Percentiles rank a stretch among this genome's conserved stretches.
Conservation (phyloP, 495 filamentous ascomycete genomes). For the Filosporella fistucella region DNA sequence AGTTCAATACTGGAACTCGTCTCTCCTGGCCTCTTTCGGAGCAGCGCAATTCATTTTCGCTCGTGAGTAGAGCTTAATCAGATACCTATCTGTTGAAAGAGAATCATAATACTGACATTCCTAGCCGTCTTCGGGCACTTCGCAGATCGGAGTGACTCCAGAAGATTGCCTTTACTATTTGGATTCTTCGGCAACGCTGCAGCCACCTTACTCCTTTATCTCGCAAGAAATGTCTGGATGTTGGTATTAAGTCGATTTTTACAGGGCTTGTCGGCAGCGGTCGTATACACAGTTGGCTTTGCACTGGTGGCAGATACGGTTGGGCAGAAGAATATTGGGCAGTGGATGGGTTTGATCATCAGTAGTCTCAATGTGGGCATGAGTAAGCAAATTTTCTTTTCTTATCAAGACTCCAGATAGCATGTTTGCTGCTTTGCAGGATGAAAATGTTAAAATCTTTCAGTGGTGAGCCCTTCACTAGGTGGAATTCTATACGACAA, state of each 20-base stretch:
- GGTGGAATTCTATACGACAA: slow-evolving; percentile 72
- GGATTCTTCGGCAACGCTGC: slow-evolving; percentile 65
- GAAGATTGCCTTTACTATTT: slow-evolving; percentile 61
- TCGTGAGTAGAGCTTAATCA: not conserved
- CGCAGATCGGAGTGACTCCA: slow-evolving; percentile 57
- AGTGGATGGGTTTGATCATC: slow-evolving; percentile 54
- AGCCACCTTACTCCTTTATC: slow-evolving; percentile 65
- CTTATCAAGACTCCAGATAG: not conserved
- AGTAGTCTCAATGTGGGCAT: not conserved
- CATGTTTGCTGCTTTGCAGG: not conserved
- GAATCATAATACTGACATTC: not conserved
- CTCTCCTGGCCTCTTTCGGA: not conserved
- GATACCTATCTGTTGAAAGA: no score
- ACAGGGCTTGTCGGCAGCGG: slow-evolving; percentile 70
- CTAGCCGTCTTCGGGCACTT: slow-evolving; percentile 29
- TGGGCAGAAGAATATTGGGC: slow-evolving; percentile 54
- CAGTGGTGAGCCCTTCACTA: slow-evolving; percentile 26
- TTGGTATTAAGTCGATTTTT: slow-evolving; percentile 65
- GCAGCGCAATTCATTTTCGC: not conserved
- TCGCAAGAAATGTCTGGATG: slow-evolving; percentile 39
- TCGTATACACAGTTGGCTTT: slow-evolving; percentile 76
- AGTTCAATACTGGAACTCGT: slow-evolving; percentile 1
- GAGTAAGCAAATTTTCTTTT: not conserved
- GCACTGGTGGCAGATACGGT: slow-evolving; percentile 81
- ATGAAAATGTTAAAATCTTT: not conserved